Conservation (phyloP, 768 basidiomycete genomes). For the Tylopilus plumbeoviolaceoides region DNA sequence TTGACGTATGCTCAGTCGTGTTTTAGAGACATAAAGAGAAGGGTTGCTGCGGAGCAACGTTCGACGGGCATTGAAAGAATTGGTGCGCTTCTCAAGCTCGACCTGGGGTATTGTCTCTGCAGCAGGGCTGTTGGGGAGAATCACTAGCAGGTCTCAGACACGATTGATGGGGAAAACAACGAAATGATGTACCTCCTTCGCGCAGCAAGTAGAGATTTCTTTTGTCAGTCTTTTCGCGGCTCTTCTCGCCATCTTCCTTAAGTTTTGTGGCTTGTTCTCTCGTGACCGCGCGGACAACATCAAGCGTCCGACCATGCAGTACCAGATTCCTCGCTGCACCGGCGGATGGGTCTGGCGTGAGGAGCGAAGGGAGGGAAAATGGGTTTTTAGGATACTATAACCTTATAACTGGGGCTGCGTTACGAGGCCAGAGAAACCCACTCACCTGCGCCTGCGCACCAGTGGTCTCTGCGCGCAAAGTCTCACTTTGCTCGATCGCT, state of each 20-base stretch:
- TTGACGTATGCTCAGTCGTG: conserved; percentile 90
- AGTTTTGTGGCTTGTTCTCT: conserved; percentile 84
- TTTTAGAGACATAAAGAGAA: conserved; percentile 89
- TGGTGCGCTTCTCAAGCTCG: conserved; percentile 83
- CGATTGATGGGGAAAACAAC: neutral
- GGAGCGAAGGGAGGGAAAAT: conserved; percentile 81
- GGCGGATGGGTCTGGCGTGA: conserved; percentile 92
- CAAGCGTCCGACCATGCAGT: conserved; percentile 88
- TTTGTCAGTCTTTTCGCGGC: conserved; percentile 87
- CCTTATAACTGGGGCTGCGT: neutral
- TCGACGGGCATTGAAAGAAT: conserved; percentile 82
- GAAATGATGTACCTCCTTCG: conserved; percentile 72
- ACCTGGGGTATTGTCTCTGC: conserved; percentile 63
- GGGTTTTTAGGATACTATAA: conserved; percentile 71
- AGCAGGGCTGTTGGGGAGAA: conserved; percentile 82
- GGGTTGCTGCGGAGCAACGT: conserved; percentile 87
- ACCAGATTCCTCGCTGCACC: conserved; percentile 78
- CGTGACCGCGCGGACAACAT: conserved; percentile 87
- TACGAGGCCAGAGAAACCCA: conserved; percentile 18
- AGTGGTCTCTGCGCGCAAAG: conserved; percentile 60
- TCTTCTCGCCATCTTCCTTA: conserved; percentile 82
- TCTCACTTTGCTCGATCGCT: conserved; percentile 76
- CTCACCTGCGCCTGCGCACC: conserved; percentile 35
- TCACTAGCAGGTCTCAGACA: conserved; percentile 48
- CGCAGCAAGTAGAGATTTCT: conserved; percentile 93